Base-by-base conservation (phyloP, 2,329 filamentous ascomycete genomes). In the Dactylellina cionopaga region DNA sequence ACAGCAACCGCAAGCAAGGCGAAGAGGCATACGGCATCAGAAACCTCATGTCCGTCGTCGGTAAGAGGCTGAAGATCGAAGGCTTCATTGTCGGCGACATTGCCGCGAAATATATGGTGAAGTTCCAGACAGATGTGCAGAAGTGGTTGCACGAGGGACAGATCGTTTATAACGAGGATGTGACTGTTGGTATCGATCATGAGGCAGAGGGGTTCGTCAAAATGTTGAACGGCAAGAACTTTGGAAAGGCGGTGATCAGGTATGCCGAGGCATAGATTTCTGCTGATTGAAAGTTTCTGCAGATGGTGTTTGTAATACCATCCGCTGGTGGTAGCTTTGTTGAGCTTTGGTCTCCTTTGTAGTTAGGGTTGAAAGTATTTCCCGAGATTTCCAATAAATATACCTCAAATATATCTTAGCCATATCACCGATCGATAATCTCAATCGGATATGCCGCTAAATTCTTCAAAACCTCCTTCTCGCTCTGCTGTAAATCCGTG, bases 171-270 rank as follows among this genome's bases (percentile, higher is more conserved):
- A 88, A 89, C 81, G 83, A 89, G 73, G 83, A 85, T 76, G 82
- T 90, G 66, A 92, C 89, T 0, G 84, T 89, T 59, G 91, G 92
- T 17, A 92, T 96, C 70, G 92, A 96, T 73, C 88, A 91, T 73
- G 89, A 89, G 0, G 83, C 87, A 4, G 86, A 92, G 64, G 92
- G 89, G 0, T 84, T 96, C 71, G 81, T 94, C 10, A 90, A 88
- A 10, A 88, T 96, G 83, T 84, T 95, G 60, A 80, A 86, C 77
- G 92, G 92, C 49, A 85, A 90, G 80, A 96, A 96, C 83, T 91
- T 92, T 81, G 92, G 92, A 76, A 96, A 96, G 86, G 90, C 91
- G 13, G 86, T 95, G 19, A 78, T 95, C 77, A 90, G 91, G 83
- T 73, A 73, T 35, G 52, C 59, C 17, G 56, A 62, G 10, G 47